phyloP scores from a whole-genome alignment of 108 stramenopile genomes.

The Chaetoceros tenuissimus region DNA sequence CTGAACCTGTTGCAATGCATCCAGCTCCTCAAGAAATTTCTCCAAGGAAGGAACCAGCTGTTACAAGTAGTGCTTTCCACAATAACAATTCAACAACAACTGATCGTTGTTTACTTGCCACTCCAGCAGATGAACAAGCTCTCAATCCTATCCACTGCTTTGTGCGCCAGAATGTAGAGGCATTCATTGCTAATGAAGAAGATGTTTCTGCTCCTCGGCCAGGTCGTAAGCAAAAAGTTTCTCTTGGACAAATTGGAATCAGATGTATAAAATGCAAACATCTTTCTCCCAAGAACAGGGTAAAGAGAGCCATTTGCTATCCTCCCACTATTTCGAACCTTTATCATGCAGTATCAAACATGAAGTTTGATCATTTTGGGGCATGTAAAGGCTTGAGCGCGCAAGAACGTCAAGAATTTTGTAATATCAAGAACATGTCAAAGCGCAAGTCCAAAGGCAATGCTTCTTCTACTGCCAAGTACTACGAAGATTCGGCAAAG shows the following conservation, averaged over 20 bases:
- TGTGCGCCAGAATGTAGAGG: slow-evolving; percentile 46
- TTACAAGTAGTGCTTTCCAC: neutral
- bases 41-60: neutral
- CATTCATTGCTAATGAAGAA: slow-evolving; percentile 30
- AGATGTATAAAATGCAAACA: slow-evolving; percentile 37
- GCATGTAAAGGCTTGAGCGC: slow-evolving; percentile 19
- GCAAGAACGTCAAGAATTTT: slow-evolving; percentile 13
- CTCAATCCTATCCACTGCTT: slow-evolving; percentile 53
- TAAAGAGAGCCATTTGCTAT: slow-evolving; percentile 43
- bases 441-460: slow-evolving; percentile 8
- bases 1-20: neutral
- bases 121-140: slow-evolving; percentile 10
- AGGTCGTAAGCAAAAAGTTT: slow-evolving; percentile 34
- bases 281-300: slow-evolving; percentile 17
- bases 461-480: neutral
- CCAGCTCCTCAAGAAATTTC: neutral
- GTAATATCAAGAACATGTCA: slow-evolving; percentile 7
- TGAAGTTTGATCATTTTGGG: slow-evolving; percentile 49
- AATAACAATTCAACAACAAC: neutral
- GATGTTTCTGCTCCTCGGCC: slow-evolving; percentile 42
- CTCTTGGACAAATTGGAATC: slow-evolving; percentile 40
- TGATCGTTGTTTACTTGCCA: slow-evolving; percentile 4
- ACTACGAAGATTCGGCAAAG: slow-evolving; percentile 3
- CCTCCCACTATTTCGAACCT: slow-evolving; percentile 30
- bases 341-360: slow-evolving; percentile 45